Evolutionary conservation across 2,329 filamentous ascomycete genomes (phyloP).

Genomic region (Rachicladosporium sp.): DNA sequence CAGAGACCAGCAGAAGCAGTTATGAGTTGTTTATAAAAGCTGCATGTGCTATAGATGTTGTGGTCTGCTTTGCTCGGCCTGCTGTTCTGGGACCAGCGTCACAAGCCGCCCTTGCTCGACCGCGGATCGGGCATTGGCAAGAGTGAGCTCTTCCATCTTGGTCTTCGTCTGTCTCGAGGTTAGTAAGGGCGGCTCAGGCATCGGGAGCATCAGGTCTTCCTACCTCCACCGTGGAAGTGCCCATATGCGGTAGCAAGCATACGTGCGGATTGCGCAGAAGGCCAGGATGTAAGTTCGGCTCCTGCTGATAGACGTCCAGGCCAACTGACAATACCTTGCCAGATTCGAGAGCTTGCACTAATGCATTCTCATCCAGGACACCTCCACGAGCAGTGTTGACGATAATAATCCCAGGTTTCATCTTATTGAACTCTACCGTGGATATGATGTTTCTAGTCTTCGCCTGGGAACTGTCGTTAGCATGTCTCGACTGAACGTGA

Average conservation of each 20-base stretch:
- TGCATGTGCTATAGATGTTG: too few species aligned
- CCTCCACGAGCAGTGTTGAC: slow-evolving; percentile 48
- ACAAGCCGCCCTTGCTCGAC: too few species aligned
- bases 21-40: too few species aligned
- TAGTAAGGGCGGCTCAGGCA: slow-evolving; percentile 32
- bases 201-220: too few species aligned
- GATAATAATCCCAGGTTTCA: slow-evolving; percentile 45
- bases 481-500: too few species aligned
- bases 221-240: slow-evolving; percentile 46
- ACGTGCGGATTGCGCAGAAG: slow-evolving; percentile 37
- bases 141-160: too few species aligned
- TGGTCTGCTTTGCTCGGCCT: too few species aligned
- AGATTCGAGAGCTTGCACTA: slow-evolving; percentile 41
- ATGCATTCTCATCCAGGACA: slow-evolving; percentile 44
- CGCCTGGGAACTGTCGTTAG: slow-evolving; percentile 7
- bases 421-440: slow-evolving; percentile 36
- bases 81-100: too few species aligned
- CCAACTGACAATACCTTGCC: slow-evolving; percentile 44
- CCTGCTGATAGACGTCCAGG: slow-evolving; percentile 47
- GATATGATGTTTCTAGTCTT: slow-evolving; percentile 42
- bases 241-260: slow-evolving; percentile 48
- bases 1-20: too few species aligned
- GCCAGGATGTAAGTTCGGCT: slow-evolving; percentile 42
- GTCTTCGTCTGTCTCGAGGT: too few species aligned
- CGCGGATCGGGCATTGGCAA: too few species aligned